phyloP scores from a whole-genome alignment of 2,329 filamentous ascomycete genomes.

The Dichotomopilus funicola region DNA sequence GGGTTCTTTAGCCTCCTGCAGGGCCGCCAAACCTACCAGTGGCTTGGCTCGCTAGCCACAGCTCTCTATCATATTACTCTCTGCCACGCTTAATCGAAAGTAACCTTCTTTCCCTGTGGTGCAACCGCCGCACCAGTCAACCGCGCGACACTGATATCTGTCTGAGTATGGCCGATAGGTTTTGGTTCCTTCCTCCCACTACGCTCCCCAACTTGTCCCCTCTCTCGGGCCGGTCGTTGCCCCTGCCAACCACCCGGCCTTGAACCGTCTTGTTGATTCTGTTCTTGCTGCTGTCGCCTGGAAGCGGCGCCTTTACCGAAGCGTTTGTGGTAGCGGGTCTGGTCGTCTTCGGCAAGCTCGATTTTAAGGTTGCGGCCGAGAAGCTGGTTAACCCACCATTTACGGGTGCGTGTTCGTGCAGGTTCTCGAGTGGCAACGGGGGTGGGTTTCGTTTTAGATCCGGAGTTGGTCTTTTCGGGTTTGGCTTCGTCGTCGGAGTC shows the following conservation, averaged over 20 bases:
- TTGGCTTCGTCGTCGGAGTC: slow-evolving; percentile 21
- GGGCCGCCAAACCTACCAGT: too few species aligned
- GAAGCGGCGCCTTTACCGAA: slow-evolving; percentile 66
- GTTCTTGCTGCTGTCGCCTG: not conserved
- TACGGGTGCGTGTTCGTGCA: slow-evolving; percentile 52
- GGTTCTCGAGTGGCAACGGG: slow-evolving; percentile 27
- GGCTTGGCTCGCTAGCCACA: not conserved
- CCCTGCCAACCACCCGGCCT: slow-evolving; percentile 17
- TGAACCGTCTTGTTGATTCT: slow-evolving; percentile 24
- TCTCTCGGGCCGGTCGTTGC: slow-evolving; percentile 19
- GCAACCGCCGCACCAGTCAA: slow-evolving; percentile 75
- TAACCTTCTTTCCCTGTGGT: slow-evolving; percentile 71
- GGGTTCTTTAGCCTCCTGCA: too few species aligned
- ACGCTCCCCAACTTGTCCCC: slow-evolving; percentile 1
- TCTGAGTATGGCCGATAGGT: slow-evolving; percentile 33
- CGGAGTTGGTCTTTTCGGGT: not conserved
- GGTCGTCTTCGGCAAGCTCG: slow-evolving; percentile 89
- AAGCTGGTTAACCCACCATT: slow-evolving; percentile 82
- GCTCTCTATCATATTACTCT: not conserved
- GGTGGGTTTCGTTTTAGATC: slow-evolving; percentile 30
- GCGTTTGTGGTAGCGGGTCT: slow-evolving; percentile 85
- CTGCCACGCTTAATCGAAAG: slow-evolving; percentile 55
- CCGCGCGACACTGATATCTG: slow-evolving; percentile 49
- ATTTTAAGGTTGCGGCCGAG: slow-evolving; percentile 75
- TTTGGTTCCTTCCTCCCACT: slow-evolving; percentile 23